phyloP scores from a whole-genome alignment of 495 filamentous ascomycete genomes.

The Tuber magnatum region DNA sequence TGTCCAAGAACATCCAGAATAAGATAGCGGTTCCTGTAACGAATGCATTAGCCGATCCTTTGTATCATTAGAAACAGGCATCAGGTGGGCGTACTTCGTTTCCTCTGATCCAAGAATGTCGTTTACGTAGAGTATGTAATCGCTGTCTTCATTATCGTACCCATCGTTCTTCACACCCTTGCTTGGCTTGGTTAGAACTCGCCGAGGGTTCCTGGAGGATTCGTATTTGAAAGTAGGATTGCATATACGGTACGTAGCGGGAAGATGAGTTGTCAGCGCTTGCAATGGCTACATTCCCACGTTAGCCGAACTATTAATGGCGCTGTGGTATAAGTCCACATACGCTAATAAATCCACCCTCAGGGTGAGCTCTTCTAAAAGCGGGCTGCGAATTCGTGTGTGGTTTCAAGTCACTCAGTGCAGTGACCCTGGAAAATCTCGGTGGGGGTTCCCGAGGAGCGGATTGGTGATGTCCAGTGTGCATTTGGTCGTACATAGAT shows the following conservation, averaged over 20 bases:
- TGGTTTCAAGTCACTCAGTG: slow-evolving; percentile 67
- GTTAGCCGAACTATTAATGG: slow-evolving; percentile 2
- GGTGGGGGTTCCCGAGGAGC: slow-evolving; percentile 65
- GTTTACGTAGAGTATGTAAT: slow-evolving; percentile 99
- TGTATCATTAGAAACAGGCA: background rate
- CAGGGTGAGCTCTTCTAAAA: slow-evolving; percentile 87
- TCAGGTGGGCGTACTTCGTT: slow-evolving; percentile 63
- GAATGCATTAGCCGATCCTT: slow-evolving; percentile 29
- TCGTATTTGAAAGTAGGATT: slow-evolving; percentile 99
- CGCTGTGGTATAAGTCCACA: slow-evolving; percentile 41
- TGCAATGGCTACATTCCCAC: slow-evolving; percentile 66
- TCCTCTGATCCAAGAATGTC: slow-evolving; percentile 98
- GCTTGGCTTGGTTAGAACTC: slow-evolving; percentile 98
- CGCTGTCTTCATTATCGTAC: slow-evolving; percentile 97
- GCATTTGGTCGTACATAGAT: slow-evolving; percentile 63
- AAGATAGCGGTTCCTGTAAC: slow-evolving; percentile 79
- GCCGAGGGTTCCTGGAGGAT: slow-evolving; percentile 91
- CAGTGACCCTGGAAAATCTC: slow-evolving; percentile 71
- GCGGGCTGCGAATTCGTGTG: slow-evolving; percentile 79
- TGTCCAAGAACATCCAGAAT: slow-evolving; percentile 97
- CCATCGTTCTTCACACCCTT: slow-evolving; percentile 99
- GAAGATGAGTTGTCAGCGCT: slow-evolving; percentile 88
- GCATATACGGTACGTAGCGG: slow-evolving; percentile 94
- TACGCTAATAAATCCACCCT: slow-evolving; percentile 98
- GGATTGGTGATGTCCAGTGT: slow-evolving; percentile 55